phyloP scores from a whole-genome alignment of 2,329 filamentous ascomycete genomes.

The Monilinia polystroma region DNA sequence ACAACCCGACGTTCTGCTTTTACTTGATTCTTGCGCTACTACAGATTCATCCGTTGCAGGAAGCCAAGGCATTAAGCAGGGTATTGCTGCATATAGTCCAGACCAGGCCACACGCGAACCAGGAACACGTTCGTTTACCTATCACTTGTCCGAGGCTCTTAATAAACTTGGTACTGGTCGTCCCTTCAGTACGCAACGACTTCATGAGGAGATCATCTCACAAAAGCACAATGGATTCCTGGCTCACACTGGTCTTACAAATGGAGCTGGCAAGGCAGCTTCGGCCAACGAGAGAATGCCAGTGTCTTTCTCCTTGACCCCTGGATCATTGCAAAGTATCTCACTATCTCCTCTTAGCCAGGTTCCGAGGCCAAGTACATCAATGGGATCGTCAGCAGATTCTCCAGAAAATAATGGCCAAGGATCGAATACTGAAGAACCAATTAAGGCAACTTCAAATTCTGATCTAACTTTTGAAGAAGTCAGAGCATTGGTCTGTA shows the following conservation, averaged over 20 bases:
- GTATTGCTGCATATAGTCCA: slow-evolving; percentile 58
- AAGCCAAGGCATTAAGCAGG: slow-evolving; percentile 59
- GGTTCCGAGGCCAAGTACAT: slow-evolving; percentile 39
- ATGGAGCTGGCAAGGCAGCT: slow-evolving; percentile 45
- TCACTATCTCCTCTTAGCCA: slow-evolving; percentile 47
- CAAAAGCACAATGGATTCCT: slow-evolving; percentile 43
- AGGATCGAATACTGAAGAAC: slow-evolving; percentile 28
- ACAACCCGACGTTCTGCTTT: slow-evolving; percentile 60
- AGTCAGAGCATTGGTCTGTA: slow-evolving; percentile 62
- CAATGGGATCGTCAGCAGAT: slow-evolving; percentile 34
- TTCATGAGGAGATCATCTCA: slow-evolving; percentile 54
- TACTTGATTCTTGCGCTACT: slow-evolving; percentile 62
- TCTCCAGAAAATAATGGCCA: slow-evolving; percentile 35
- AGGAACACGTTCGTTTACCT: slow-evolving; percentile 57
- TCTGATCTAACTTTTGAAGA: slow-evolving; percentile 61
- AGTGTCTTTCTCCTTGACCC: slow-evolving; percentile 55
- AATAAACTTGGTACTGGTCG: slow-evolving; percentile 52
- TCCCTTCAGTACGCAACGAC: slow-evolving; percentile 56
- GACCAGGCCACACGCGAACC: slow-evolving; percentile 50
- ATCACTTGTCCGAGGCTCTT: slow-evolving; percentile 55
- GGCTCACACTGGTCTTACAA: slow-evolving; percentile 47
- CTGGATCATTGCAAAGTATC: slow-evolving; percentile 53
- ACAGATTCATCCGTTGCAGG: slow-evolving; percentile 51
- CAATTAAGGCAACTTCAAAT: slow-evolving; percentile 36
- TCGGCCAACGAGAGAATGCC: slow-evolving; percentile 45